phyloP scores from a whole-genome alignment of 768 basidiomycete species.

The Lactarius quietus region DNA sequence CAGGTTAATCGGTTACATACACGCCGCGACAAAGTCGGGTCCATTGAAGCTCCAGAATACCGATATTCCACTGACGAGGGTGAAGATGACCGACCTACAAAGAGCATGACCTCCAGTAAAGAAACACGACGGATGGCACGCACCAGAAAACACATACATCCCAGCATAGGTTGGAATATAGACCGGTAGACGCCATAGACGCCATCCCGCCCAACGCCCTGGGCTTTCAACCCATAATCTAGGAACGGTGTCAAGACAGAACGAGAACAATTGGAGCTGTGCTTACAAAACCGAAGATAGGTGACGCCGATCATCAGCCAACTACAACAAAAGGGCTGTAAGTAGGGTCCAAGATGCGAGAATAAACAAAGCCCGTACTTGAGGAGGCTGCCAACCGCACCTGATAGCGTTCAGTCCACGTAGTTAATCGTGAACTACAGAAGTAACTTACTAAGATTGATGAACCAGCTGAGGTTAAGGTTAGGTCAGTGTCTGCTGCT shows the following conservation, averaged over 20 bases:
- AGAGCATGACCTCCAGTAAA: neutral
- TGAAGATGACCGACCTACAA: constrained; percentile 22
- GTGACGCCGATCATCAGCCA: constrained; percentile 26
- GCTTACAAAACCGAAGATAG: constrained; percentile 25
- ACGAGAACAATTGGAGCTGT: neutral
- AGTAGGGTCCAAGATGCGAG: neutral
- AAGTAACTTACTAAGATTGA: constrained; percentile 19
- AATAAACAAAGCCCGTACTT: constrained; percentile 15
- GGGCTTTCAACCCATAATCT: constrained; percentile 25
- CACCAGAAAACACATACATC: constrained; percentile 26
- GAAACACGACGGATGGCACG: neutral
- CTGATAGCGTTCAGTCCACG: constrained; percentile 9
- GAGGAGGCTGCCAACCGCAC: constrained; percentile 25
- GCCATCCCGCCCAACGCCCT: constrained; percentile 1
- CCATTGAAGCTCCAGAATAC: constrained; percentile 23
- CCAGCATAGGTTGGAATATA: constrained; percentile 26
- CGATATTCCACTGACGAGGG: constrained; percentile 23
- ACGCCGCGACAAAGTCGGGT: constrained; percentile 24
- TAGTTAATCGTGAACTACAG: neutral
- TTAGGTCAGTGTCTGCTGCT: neutral
- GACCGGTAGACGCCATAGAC: constrained; percentile 18
- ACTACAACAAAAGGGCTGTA: constrained; percentile 8
- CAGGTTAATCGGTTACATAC: constrained; percentile 3
- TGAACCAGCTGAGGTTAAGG: constrained; percentile 17
- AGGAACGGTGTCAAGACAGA: neutral